Evolutionary conservation across 2,329 filamentous ascomycete genomes (phyloP), one percentile per base, ranked within the genome.

Genomic region (Epichloe sylvatica): DNA sequence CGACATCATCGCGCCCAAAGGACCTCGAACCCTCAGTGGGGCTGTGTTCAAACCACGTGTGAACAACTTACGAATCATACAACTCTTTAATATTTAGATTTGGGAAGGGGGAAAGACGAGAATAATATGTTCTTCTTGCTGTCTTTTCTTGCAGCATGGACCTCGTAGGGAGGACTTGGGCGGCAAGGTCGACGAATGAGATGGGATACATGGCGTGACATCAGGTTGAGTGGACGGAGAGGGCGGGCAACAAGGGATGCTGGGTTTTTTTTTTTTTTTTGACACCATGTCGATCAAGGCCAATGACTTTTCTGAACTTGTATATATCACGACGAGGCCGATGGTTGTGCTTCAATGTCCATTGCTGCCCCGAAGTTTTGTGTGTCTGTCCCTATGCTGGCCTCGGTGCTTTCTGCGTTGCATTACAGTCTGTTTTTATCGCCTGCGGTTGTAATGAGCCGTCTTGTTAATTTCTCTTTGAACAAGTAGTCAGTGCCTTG

Each of bases 241-340:
- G 21, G 34, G 44, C 36, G 13, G 21, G n/a, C 5, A 40, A 17
- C 6, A 43, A 12, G 15, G 12, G 17, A 19, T 19, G 39, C 38
- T 30, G 45, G n/a, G 39, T 19, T 13, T 47, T 47, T 19, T 7
- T 21, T 4, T 43, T 45, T 38, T 8, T 30, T 30, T 42, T 5
- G 19, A 25, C 3, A 12, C n/a, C 39, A 21, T n/a, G 21, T 46
- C 35, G n/a, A 34, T 25, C n/a, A 35, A 41, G 25, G n/a, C 13
- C 36, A 23, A 41, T 34, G 37, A 41, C 38, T 37, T 25, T 21
- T 47, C 25, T 33, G 45, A 41, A 50, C 50, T 55, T 57, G 54
- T 59, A 59, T 53, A 56, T 55, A 56, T 55, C 51, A 53, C 53
- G 36, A 52, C 23, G 46, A 56, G 51, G 50, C 56, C 53, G 54